These are phyloP conservation scores for Evansstolkia leycettana DNA, from an alignment of 495 filamentous ascomycete species.

Conservation along the genomic window DNA sequence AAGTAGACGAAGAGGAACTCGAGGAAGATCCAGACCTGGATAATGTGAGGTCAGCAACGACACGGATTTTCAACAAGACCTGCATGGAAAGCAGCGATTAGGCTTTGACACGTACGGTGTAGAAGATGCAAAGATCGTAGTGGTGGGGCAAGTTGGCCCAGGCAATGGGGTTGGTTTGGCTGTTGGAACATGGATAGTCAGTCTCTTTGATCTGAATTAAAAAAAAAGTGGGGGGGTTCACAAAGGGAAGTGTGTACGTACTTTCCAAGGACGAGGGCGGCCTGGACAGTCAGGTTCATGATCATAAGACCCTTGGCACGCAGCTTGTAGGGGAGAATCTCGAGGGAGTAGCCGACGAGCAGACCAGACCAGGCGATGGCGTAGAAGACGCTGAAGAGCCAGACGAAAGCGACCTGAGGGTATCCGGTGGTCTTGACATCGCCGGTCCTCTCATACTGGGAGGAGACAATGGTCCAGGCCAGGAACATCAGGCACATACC, in stretches of 20 bases:
- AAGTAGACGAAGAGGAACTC: slow-evolving; percentile 48
- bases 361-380: slow-evolving; percentile 48
- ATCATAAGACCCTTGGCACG: slow-evolving; percentile 58
- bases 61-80: too few species aligned
- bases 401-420: slow-evolving; percentile 45
- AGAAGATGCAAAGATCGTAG: slow-evolving; percentile 47
- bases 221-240: background rate
- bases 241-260: slow-evolving; percentile 16
- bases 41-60: background rate
- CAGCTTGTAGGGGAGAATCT: slow-evolving; percentile 52
- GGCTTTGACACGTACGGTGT: slow-evolving; percentile 31
- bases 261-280: slow-evolving; percentile 40
- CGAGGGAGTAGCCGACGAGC: slow-evolving; percentile 47
- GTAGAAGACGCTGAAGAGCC: slow-evolving; percentile 42
- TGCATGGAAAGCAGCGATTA: too few species aligned
- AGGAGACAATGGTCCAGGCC: slow-evolving; percentile 41
- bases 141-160: slow-evolving; percentile 35
- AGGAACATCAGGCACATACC: slow-evolving; percentile 43
- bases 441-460: slow-evolving; percentile 35
- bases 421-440: slow-evolving; percentile 33
- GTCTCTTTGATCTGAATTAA: too few species aligned
- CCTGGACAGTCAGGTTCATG: slow-evolving; percentile 48
- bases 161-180: slow-evolving; percentile 40
- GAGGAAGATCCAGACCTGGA: slow-evolving; percentile 42
- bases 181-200: too few species aligned